Conservation (phyloP, 2,329 filamentous ascomycete genomes). For the Simplicillium aogashimaense region DNA sequence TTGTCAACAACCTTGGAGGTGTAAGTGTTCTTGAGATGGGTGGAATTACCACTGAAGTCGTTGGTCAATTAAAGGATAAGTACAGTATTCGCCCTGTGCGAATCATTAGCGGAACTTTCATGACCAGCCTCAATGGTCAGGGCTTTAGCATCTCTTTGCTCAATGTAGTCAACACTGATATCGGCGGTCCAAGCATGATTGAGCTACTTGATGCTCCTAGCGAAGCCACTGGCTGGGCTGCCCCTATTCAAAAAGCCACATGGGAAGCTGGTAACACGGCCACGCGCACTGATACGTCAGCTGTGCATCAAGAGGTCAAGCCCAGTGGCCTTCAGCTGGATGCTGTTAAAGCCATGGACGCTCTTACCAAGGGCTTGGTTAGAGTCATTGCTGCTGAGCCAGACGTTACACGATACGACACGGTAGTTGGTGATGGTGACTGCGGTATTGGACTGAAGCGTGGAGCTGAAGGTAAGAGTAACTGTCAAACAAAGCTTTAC, state of each 20-base stretch:
- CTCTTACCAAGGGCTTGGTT: constrained; percentile 48
- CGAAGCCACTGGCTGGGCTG: constrained; percentile 61
- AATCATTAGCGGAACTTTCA: constrained; percentile 60
- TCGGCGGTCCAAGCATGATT: constrained; percentile 52
- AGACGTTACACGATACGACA: constrained; percentile 65
- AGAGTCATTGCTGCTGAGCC: constrained; percentile 57
- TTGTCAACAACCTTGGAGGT: constrained; percentile 69
- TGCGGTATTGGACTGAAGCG: constrained; percentile 80
- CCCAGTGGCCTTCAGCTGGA: constrained; percentile 45
- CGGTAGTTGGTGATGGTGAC: constrained; percentile 82
- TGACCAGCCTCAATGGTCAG: constrained; percentile 69
- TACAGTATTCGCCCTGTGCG: constrained; percentile 54
- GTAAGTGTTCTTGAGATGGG: constrained; percentile 64
- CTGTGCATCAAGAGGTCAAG: constrained; percentile 21
- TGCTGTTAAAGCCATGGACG: constrained; percentile 33
- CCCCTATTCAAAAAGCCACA: constrained; percentile 50
- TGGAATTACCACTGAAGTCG: constrained; percentile 60
- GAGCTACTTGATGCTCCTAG: constrained; percentile 60
- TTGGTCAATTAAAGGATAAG: constrained; percentile 46
- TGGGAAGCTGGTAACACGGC: constrained; percentile 49
- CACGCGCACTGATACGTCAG: constrained; percentile 29
- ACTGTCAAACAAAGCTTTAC: background rate
- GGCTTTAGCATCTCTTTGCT: constrained; percentile 67
- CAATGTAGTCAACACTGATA: constrained; percentile 50
- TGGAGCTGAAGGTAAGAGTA: constrained; percentile 61